Evolutionary conservation across 2,329 filamentous ascomycete species (phyloP), one percentile per base, ranked within the genome.

Genomic region (Pseudophaeomoniella oleicola): DNA sequence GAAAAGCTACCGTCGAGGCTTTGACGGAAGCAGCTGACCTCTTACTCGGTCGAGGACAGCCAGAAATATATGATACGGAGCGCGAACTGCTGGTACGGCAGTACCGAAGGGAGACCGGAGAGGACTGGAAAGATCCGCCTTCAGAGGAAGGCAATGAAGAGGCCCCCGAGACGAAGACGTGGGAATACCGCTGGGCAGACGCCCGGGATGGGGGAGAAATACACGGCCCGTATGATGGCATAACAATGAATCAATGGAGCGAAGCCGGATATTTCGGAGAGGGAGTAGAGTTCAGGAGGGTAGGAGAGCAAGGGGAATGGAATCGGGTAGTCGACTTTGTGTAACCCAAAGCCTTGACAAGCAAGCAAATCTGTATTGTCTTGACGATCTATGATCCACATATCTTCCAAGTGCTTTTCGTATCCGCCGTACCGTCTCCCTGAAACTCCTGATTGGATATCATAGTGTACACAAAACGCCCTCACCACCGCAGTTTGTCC

Each of bases 101-200:
- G 54, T 96, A 86, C 56, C 72, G 72, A 44, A 76, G 77, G 35
- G 87, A 94, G 56, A 85, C 85, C 0, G 87, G 87, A 19, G 85
- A 94, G 48, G 74, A 81, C 5, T 98, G 90, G 90, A 62, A 70
- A 36, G 72, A 75, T 30, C 62, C 65, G 4, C 50, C 59, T 4
- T 37, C 45, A 32, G 40, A 34, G n/a, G 27, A 40, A 17, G 48
- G 37, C 27, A 39, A 44, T 16, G 39, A 48, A 36, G 13, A 43
- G 32, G 34, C 61, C 48, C 41, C 30, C 16, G 41, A 48, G 2
- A 6, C 22, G 22, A 59, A 60, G 22, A 71, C 74, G 66, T 98
- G 88, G 87, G 83, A 96, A 57, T 98, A 85, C 55, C 72, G 84
- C 40, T 98, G 90, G 90, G 78, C 76, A 29, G 86, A 94, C 54